Base-by-base conservation (phyloP, 345 rosid genomes). In the Syzygium grande region DNA sequence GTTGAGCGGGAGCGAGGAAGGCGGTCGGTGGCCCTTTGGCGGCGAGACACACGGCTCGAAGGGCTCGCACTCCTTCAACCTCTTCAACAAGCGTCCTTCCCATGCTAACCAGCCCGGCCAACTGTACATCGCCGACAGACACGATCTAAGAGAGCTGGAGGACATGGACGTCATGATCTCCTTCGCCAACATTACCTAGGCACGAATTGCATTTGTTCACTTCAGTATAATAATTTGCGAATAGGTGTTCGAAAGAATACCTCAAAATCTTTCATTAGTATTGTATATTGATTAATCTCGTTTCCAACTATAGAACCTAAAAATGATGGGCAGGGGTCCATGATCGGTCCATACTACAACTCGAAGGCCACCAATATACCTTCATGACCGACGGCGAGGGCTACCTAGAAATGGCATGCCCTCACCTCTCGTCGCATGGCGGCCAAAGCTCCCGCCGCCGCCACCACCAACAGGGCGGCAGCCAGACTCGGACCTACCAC, bases 391-490 rank as follows among this genome's bases (percentile, higher is more conserved):
- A 90, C 12, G 93, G 94, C 2, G 86, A 90, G 43, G 95, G 95
- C 19, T 51, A 52, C 84, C 4, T 92, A 19, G 95, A 93, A 87
- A 93, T 94, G 89, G 93, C 91, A 1, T 93, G 94, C 43, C 95
- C 95, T 1, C 93, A 89, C 85, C 85, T 89, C 51, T 85, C 87
- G 4, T 84, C 86, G n/a, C 51, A 54, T 23, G 46, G 15, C 38
- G 0, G 65, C 15, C 43, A 15, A 65, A 61, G 77, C 11, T 17
- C 46, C 19, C 46, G 5, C 78, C 58, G n/a, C 54, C 54, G 2
- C 84, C 84, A 9, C 1, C 11, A 53, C 27, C 16, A 77, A 78
- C 86, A 22, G 68, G 49, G 80, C 13, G 2, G 79, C 12, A 1
- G 79, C 14, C 61, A 30, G 12, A 38, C 13, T 63, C 84, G 51